These are phyloP conservation scores for Candida argentea DNA, from an alignment of 805 yeast species.

Conservation along the genomic window DNA sequence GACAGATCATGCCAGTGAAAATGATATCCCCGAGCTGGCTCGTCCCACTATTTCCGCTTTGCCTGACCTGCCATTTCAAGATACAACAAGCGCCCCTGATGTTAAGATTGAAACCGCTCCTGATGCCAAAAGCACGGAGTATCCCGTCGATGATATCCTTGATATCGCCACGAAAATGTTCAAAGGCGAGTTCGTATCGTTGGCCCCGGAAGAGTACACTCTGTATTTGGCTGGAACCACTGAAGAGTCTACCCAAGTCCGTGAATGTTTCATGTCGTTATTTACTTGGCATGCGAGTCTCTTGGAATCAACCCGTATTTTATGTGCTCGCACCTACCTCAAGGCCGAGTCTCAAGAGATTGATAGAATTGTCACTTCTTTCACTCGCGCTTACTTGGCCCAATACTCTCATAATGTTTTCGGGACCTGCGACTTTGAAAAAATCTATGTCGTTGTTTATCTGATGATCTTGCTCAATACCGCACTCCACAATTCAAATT, in stretches of 20 bases:
- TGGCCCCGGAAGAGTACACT: constrained; percentile 34
- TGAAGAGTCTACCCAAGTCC: constrained; percentile 27
- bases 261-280: constrained; percentile 36
- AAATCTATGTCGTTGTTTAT: constrained; percentile 60
- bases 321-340: constrained; percentile 61
- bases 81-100: too few relatives aligned
- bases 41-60: too few relatives aligned
- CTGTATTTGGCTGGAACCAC: constrained; percentile 30
- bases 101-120: too few relatives aligned
- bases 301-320: constrained; percentile 42
- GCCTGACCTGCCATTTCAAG: too few relatives aligned
- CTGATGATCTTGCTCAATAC: constrained; percentile 67
- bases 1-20: too few relatives aligned
- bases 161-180: constrained; percentile 28
- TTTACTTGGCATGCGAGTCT: constrained; percentile 42
- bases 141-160: constrained; percentile 10
- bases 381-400: constrained; percentile 52
- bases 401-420: constrained; percentile 40
- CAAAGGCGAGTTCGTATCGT: constrained; percentile 31
- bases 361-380: constrained; percentile 60
- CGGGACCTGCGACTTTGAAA: constrained; percentile 41
- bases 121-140: background rate
- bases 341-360: constrained; percentile 79
- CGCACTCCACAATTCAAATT: constrained; percentile 52
- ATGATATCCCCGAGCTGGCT: too few relatives aligned